Evolutionary conservation across 768 basidiomycete genomes (phyloP).

Genomic region (Rhodotorula toruloides): DNA sequence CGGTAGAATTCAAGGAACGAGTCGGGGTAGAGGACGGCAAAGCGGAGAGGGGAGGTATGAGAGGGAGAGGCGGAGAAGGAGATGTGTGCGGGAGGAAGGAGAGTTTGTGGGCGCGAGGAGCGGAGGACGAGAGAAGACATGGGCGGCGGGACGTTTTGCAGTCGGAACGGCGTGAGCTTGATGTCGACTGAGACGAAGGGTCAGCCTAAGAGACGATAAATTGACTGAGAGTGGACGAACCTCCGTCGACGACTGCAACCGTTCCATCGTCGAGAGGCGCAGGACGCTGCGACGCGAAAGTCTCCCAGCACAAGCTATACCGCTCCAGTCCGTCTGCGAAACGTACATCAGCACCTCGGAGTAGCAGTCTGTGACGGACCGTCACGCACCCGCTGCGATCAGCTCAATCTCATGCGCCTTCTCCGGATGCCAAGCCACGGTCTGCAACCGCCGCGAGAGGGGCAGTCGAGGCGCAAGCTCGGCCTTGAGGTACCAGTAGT

Average conservation of each 20-base stretch:
- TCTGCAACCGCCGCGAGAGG: conserved; percentile 38
- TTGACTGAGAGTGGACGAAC: conserved; percentile 51
- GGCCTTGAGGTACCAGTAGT: conserved; percentile 97
- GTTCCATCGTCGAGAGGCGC: conserved; percentile 73
- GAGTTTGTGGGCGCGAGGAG: conserved; percentile 14
- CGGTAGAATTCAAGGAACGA: conserved; percentile 58
- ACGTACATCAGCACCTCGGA: neutral
- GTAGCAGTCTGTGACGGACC: conserved; percentile 3
- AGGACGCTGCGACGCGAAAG: conserved; percentile 56
- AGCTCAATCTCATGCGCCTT: conserved; percentile 60
- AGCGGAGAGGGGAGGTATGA: conserved; percentile 58
- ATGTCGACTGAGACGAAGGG: conserved; percentile 55
- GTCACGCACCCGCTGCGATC: conserved; percentile 62
- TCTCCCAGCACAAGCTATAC: conserved; percentile 72
- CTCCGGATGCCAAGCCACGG: conserved; percentile 84
- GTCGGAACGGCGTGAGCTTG: conserved; percentile 85
- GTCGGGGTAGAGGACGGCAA: conserved; percentile 54
- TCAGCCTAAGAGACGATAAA: neutral
- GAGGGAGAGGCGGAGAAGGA: conserved; percentile 55
- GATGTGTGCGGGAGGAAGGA: conserved; percentile 53
- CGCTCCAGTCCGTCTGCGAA: conserved; percentile 57
- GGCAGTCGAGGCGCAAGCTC: conserved; percentile 56
- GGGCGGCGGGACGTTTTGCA: conserved; percentile 95
- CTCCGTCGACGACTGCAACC: conserved; percentile 82
- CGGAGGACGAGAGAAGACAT: conserved; percentile 63